A percentile compares a stretch with the other conserved stretches of the same genome.
Conservation (phyloP, 106 monocot species). For the Phalaenopsis equestris region DNA sequence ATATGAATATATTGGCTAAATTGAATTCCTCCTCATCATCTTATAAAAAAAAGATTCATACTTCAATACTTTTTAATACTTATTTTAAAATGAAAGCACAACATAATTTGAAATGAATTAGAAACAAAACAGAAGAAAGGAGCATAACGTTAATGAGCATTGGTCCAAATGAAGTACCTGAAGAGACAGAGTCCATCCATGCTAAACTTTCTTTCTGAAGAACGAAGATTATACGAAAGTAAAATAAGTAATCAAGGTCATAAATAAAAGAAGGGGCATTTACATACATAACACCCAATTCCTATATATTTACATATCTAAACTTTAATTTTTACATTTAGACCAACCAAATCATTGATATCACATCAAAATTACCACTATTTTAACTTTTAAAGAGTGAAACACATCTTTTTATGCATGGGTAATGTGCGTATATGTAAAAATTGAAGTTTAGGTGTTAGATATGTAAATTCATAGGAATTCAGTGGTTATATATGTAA, state of each 20-base stretch:
- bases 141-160: background rate
- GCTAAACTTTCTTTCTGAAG: constrained; percentile 26
- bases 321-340: too few species aligned
- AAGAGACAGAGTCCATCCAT: constrained; percentile 48
- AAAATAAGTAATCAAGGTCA: background rate
- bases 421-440: too few species aligned
- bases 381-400: too few species aligned
- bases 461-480: too few species aligned
- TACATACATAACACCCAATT: too few species aligned
- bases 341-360: too few species aligned
- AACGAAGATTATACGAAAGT: background rate
- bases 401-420: too few species aligned
- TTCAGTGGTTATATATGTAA: too few species aligned
- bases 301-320: too few species aligned
- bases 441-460: too few species aligned
- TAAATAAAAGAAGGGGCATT: background rate
- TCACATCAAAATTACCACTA: too few species aligned
- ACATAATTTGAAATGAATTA: background rate
- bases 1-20: background rate
- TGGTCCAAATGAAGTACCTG: constrained; percentile 29
- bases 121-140: background rate
- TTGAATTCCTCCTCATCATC: background rate
- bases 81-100: background rate
- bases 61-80: background rate
- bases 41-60: background rate